Evolutionary conservation across 208 protist species (phyloP).

Genomic region (Angomonas ambiguus): DNA sequence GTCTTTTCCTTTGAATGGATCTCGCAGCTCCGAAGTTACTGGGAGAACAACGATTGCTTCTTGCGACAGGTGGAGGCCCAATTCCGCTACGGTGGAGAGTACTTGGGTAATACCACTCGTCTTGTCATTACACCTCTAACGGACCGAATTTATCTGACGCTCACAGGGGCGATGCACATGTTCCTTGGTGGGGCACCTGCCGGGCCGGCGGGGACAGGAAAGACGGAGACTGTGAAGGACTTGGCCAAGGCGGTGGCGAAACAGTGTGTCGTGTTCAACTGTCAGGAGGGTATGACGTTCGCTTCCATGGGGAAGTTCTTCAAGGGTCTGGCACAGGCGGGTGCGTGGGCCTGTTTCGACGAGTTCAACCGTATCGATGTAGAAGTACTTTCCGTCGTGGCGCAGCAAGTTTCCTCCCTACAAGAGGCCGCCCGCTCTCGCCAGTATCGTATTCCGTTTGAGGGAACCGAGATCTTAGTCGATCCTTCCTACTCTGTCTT

Average conservation of each 20-base stretch:
- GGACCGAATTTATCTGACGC: slow-evolving; percentile 96
- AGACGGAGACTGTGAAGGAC: slow-evolving; percentile 98
- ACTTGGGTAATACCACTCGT: slow-evolving; percentile 96
- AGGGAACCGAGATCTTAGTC: slow-evolving; percentile 92
- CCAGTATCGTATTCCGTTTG: slow-evolving; percentile 92
- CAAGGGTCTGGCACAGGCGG: slow-evolving; percentile 93
- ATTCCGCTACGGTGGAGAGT: slow-evolving; percentile 95
- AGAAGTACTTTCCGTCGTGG: slow-evolving; percentile 96
- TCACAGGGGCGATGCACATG: slow-evolving; percentile 95
- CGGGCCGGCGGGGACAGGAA: slow-evolving; percentile 92
- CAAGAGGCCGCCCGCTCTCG: slow-evolving; percentile 79
- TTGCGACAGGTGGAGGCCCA: slow-evolving; percentile 90
- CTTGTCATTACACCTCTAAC: slow-evolving; percentile 97
- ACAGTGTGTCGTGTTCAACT: slow-evolving; percentile 98
- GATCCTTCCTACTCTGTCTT: slow-evolving; percentile 94
- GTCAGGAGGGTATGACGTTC: slow-evolving; percentile 95
- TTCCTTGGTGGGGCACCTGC: slow-evolving; percentile 93
- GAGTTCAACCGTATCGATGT: slow-evolving; percentile 99
- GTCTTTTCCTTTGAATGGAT: slow-evolving; percentile 95
- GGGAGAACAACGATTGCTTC: slow-evolving; percentile 92
- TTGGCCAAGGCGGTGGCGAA: slow-evolving; percentile 96
- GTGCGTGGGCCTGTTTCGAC: slow-evolving; percentile 98
- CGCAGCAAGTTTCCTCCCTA: slow-evolving; percentile 95
- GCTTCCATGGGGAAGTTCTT: slow-evolving; percentile 98
- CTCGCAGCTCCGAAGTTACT: slow-evolving; percentile 95